These are phyloP conservation scores for Trichomonas vaginalis DNA, from an alignment of 208 protist genomes.

Conservation along the genomic window DNA sequence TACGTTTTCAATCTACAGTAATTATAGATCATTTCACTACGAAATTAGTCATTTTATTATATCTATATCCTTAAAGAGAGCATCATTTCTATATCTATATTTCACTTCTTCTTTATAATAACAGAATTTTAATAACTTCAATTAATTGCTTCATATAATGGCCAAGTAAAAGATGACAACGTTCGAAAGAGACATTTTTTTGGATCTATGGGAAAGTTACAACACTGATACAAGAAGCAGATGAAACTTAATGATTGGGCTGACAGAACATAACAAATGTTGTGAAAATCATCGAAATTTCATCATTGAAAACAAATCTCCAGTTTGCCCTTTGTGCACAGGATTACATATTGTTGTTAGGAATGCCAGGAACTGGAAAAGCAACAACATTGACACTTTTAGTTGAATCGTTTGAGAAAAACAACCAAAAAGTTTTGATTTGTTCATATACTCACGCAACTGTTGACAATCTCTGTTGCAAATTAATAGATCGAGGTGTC, in stretches of 20 bases:
- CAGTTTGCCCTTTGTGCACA: not conserved
- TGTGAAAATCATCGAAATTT: not conserved
- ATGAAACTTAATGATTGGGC: not conserved
- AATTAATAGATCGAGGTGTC: slow-evolving; percentile 29
- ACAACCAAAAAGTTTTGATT: slow-evolving; percentile 34
- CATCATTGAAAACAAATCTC: not conserved
- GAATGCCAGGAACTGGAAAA: slow-evolving; percentile 54
- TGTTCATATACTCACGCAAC: slow-evolving; percentile 40
- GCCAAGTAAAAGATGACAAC: not conserved
- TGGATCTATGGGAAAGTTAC: not conserved
- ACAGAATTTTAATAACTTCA: too few species aligned
- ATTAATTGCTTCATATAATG: not conserved
- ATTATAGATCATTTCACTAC: too few species aligned
- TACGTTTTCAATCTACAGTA: too few species aligned
- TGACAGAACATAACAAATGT: not conserved
- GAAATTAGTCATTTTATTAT: too few species aligned
- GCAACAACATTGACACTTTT: slow-evolving; percentile 37
- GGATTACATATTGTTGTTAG: slow-evolving; percentile 26
- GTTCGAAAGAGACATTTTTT: not conserved
- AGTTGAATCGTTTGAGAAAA: slow-evolving; percentile 22
- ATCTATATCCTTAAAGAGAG: too few species aligned
- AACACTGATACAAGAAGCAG: not conserved
- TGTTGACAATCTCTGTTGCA: slow-evolving; percentile 47
- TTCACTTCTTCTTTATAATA: too few species aligned
- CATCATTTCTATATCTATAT: too few species aligned